Conservation (phyloP, 1,284 basidiomycete genomes). For the Heterobasidion annosum region DNA sequence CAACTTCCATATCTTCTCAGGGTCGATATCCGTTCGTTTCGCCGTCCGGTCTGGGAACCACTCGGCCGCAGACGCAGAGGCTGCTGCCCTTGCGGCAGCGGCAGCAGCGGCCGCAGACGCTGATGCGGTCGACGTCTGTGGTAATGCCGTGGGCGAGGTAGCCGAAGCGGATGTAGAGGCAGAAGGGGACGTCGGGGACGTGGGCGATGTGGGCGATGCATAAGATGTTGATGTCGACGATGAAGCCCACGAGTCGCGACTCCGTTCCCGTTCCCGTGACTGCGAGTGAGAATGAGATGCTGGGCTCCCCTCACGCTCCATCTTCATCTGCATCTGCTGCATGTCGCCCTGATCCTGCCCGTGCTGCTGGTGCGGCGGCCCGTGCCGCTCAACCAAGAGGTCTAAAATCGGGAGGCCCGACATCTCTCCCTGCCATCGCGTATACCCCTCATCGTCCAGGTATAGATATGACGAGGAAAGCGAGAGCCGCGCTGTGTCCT, state of each 20-base stretch:
- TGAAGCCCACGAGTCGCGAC: conserved; percentile 11
- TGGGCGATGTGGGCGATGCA: no score
- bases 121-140: no score
- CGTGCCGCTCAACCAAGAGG: conserved; percentile 57
- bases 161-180: no score
- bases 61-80: conserved; percentile 27
- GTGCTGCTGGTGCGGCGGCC: conserved; percentile 22
- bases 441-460: conserved; percentile 75
- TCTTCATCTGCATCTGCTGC: background rate
- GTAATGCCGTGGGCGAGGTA: no score
- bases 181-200: no score
- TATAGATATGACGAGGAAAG: conserved; percentile 71
- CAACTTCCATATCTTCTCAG: conserved; percentile 64
- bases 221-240: no score
- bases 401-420: conserved; percentile 84
- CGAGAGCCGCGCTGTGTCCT: conserved; percentile 51
- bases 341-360: conserved; percentile 14
- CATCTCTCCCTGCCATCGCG: conserved; percentile 83
- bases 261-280: conserved; percentile 14
- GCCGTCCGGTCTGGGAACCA: conserved; percentile 78
- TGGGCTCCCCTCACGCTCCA: background rate
- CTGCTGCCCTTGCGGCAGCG: background rate
- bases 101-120: no score
- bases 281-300: conserved; percentile 1
- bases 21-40: conserved; percentile 68